phyloP scores from a whole-genome alignment of 495 filamentous ascomycete species.

The Astrothelium subdiscretum region DNA sequence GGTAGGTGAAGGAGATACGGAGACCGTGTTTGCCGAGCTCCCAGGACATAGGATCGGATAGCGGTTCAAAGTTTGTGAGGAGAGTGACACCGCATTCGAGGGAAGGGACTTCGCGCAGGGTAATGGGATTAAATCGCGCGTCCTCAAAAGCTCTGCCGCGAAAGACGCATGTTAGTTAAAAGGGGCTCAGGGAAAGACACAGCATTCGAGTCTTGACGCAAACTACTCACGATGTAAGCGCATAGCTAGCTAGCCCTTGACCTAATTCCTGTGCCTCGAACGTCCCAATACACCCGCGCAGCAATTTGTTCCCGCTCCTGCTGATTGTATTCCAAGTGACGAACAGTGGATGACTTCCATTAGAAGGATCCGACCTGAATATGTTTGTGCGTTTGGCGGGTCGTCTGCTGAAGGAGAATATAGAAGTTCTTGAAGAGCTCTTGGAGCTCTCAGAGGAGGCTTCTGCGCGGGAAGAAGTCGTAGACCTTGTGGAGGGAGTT shows the following conservation, averaged over 20 bases:
- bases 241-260: conserved; percentile 64
- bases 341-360: conserved; percentile 56
- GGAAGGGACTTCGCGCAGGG: conserved; percentile 50
- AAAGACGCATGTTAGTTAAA: conserved; percentile 4
- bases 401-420: conserved; percentile 30
- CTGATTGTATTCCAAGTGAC: conserved; percentile 82
- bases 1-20: conserved; percentile 34
- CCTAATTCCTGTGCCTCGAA: conserved; percentile 71
- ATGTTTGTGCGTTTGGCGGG: conserved; percentile 19
- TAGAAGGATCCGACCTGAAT: conserved; percentile 11
- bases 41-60: conserved; percentile 68
- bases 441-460: conserved; percentile 36
- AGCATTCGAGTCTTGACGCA: background rate
- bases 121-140: conserved; percentile 68
- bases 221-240: conserved; percentile 61
- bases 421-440: conserved; percentile 32
- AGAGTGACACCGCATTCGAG: conserved; percentile 34
- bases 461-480: conserved; percentile 29
- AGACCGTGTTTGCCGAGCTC: conserved; percentile 73
- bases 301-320: conserved; percentile 46
- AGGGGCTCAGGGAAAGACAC: no score
- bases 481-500: conserved; percentile 36
- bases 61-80: conserved; percentile 33
- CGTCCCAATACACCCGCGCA: conserved; percentile 94
- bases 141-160: conserved; percentile 65